Base-by-base conservation (phyloP, 768 basidiomycete genomes). In the Saitozyma podzolica region DNA sequence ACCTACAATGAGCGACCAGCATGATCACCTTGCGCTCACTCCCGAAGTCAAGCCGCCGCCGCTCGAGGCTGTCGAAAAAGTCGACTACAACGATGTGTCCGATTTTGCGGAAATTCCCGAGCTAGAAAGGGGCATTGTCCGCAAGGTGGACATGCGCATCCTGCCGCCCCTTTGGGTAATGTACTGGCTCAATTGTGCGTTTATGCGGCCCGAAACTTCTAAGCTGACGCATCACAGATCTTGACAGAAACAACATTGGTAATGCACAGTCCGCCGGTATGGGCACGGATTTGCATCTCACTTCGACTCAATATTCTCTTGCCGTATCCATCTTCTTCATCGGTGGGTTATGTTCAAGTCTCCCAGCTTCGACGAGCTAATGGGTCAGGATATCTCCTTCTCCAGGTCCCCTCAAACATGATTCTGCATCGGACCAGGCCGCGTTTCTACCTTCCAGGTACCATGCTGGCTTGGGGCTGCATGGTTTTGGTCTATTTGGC, bases 181-280 rank as follows among this genome's bases (percentile, higher is more conserved):
- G 67, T 62, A 66, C 29, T 45, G 29, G 11, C 56, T 62, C 37
- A 60, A 64, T 49, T 59, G 63, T 64, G 47, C 54, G 63, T 29
- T 55, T 20, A 39, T 16, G 19, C 14, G 39, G 41, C 29, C 11
- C 6, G 16, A 8, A 56, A 43, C 51, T 48, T 54, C 17, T 19
- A 6, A 7, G 48, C 52, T 61, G 40, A 66, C 61, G 8, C 42
- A 19, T 11, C 10, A 14, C 9, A 66, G 66, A 66, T 56, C 56
- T 66, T 11, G 60, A 56, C 42, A 13, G 61, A 9, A 57, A 62
- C 57, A 62, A 62, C 50, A 53, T 61, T 37, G 52, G 62, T 10
- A 68, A 68, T 43, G 64, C 64, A 47, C 63, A 66, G 56, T 55
- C 60, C 7, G 70, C 65, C 9, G 70, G 67, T 9, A 69, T 72